Evolutionary conservation across 2,329 filamentous ascomycete genomes (phyloP), one percentile per base, ranked within the genome.

Genomic region (Colletotrichum sp.): DNA sequence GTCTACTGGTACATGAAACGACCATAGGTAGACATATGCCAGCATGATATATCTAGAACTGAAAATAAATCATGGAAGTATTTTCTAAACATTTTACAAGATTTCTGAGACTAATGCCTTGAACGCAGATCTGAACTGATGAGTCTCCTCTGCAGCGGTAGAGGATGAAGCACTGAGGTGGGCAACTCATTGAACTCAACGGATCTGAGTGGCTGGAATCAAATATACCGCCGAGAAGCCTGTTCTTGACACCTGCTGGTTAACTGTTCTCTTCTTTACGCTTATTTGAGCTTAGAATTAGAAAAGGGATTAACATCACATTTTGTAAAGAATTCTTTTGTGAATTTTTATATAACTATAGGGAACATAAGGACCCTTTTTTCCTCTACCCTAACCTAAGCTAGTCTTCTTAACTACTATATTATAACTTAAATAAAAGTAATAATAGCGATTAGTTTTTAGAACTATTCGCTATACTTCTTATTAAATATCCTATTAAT

Each of bases 121-220:
- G 4, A 6, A 21, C 10, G 10, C n/a, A 13, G 43, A 1, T 48
- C 6, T 1, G 10, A 12, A 13, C 6, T 2, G 3, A 21, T 2
- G 3, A 12, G 43, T 21, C 10, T 48, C 6, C n/a, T 12, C 6
- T 0, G n/a, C 6, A 48, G 3, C 9, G 10, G n/a, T 13, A 12
- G n/a, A 48, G 6, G 6, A 4, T 2, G 43, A 48, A 13, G n/a
- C 10, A 21, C 2, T 12, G 43, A 13, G 9, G n/a, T 1, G 18
- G n/a, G 7, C 18, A 48, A 21, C 18, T 2, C 43, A 21, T n/a
- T n/a, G 18, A 48, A 21, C 43, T 21, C 10, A 48, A 21, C n/a
- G 6, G n/a, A 13, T 48, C 43, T 6, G n/a, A 48, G 43, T 21
- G 43, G 43, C 43, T 48, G 3, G n/a, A 21, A 48, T 1, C n/a